phyloP scores from a whole-genome alignment of 768 basidiomycete species.

The Lanmaoa rubissima region DNA sequence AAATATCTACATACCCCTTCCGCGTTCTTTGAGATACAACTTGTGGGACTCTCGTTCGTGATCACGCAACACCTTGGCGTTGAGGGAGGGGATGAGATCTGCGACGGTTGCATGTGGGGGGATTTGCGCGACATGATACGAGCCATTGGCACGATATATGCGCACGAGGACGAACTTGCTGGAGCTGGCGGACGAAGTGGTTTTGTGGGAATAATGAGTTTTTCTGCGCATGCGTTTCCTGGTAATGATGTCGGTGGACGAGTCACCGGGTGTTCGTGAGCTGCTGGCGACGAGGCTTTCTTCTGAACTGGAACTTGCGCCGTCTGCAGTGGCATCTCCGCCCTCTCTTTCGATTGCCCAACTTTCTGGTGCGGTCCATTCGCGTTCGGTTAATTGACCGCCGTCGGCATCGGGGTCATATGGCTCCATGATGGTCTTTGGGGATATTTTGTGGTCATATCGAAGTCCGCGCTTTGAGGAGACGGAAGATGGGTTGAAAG shows the following conservation, averaged over 20 bases:
- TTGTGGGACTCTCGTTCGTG: constrained; percentile 60
- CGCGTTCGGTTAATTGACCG: constrained; percentile 26
- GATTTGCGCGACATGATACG: constrained; percentile 69
- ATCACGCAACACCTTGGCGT: constrained; percentile 50
- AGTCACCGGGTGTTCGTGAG: constrained; percentile 17
- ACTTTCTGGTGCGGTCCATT: constrained; percentile 74
- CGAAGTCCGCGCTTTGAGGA: constrained; percentile 23
- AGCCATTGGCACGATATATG: constrained; percentile 72
- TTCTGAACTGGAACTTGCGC: constrained; percentile 43
- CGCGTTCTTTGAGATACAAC: constrained; percentile 72
- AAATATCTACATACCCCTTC: constrained; percentile 52
- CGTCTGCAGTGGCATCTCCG: constrained; percentile 34
- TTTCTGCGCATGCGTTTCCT: constrained; percentile 28
- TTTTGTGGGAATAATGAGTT: constrained; percentile 20
- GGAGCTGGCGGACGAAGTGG: constrained; percentile 10
- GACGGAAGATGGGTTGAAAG: constrained; percentile 29
- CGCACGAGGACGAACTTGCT: constrained; percentile 55
- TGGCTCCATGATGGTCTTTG: constrained; percentile 38
- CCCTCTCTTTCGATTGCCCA: constrained; percentile 66
- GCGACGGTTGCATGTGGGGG: constrained; percentile 64
- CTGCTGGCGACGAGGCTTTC: constrained; percentile 20
- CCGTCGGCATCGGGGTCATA: constrained; percentile 9
- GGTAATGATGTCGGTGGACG: constrained; percentile 11
- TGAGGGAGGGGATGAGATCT: constrained; percentile 60
- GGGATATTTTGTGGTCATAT: constrained; percentile 47